Evolutionary conservation across 2,329 filamentous ascomycete genomes (phyloP), one percentile per base, ranked within the genome.

Genomic region (Sclerotinia minor): DNA sequence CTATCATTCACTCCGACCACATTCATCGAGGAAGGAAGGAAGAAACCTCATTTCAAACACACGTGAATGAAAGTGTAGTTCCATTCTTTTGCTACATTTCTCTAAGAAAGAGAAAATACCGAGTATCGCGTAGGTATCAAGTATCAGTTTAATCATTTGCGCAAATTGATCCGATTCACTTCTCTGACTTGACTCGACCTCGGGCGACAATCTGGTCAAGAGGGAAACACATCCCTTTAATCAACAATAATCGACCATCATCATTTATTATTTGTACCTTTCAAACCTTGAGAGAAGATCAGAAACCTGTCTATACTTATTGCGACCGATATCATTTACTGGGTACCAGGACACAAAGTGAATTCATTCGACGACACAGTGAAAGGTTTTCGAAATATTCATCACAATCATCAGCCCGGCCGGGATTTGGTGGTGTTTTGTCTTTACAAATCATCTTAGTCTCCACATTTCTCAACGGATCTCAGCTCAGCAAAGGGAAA

Each of bases 391-490:
- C 6, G 19, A 38, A 49, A 49, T 24, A 32, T 19, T 47, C 26
- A 49, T 60, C 58, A 2, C 58, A 49, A 49, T 60, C 58, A 49
- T 50, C 58, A 35, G 15, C 17, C 41, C 21, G 24, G 45, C 41
- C 21, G 24, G 45, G 41, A 47, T 32, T 47, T 32, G 6, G 26
- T 32, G 57, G 57, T 60, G 29, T 49, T 7, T n/a, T 19, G 29
- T 61, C 45, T 61, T 24, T 38, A 41, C 32, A 21, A n/a, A 49
- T 65, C 67, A 49, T 32, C 67, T 35, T 35, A 21, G 32, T 32
- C 32, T 61, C 59, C 59, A 50, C 59, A 61, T 61, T 61, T 50
- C 59, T 61, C 59, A 49, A 38, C 59, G 21, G 29, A 61, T 24
- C 41, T 38, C 47, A 41, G 53, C 32, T n/a, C 41, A n/a, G 50